These are phyloP conservation scores for Schrenkiella parvula DNA, from an alignment of 345 rosid genomes.

Conservation along the genomic window DNA sequence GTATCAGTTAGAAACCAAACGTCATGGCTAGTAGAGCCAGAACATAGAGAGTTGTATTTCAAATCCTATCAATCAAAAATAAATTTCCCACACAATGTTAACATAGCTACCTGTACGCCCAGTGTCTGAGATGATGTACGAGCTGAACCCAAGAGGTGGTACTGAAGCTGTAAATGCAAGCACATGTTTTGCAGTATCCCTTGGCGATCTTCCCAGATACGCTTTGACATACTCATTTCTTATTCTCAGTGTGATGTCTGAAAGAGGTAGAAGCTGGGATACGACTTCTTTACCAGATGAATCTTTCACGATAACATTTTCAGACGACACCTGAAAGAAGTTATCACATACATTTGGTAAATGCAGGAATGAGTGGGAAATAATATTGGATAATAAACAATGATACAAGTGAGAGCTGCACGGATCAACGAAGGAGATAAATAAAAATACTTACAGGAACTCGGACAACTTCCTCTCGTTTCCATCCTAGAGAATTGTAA, in stretches of 20 bases:
- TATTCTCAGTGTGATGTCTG: slow-evolving; percentile 45
- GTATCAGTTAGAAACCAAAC: slow-evolving; percentile 2
- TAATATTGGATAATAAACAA: neutral
- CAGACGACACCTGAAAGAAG: slow-evolving; percentile 51
- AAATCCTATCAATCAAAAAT: slow-evolving; percentile 3
- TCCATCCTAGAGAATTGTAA: slow-evolving; percentile 92
- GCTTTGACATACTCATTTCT: slow-evolving; percentile 64
- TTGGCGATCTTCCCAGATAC: slow-evolving; percentile 60
- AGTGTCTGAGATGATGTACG: slow-evolving; percentile 58
- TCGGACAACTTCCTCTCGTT: slow-evolving; percentile 71
- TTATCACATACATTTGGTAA: neutral
- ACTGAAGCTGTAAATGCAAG: slow-evolving; percentile 84
- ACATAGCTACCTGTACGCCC: slow-evolving; percentile 49
- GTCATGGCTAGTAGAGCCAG: slow-evolving; percentile 1
- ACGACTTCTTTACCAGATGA: slow-evolving; percentile 62
- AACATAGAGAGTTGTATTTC: neutral
- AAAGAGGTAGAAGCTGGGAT: slow-evolving; percentile 74
- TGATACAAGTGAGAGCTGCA: neutral
- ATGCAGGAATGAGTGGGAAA: neutral
- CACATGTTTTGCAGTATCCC: slow-evolving; percentile 51
- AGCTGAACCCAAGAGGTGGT: slow-evolving; percentile 91
- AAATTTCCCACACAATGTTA: neutral
- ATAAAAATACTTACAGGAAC: slow-evolving; percentile 58
- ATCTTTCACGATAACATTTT: slow-evolving; percentile 58
- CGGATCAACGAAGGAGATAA: slow-evolving; percentile 11